Evolutionary conservation across 768 basidiomycete species (phyloP).

Genomic region (Ramaria sp.): DNA sequence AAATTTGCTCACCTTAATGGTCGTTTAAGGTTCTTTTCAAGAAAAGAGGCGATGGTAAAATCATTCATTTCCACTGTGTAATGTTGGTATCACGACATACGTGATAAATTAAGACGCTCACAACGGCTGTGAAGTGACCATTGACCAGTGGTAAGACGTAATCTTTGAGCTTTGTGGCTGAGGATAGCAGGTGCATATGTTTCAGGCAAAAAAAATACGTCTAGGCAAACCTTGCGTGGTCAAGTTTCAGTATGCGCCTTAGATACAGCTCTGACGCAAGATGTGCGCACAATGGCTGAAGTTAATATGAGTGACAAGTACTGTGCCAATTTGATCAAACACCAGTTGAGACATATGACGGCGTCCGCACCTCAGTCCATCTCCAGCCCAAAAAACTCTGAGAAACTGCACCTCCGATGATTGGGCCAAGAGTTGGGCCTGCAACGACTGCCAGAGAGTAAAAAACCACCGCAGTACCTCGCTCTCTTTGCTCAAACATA

Average conservation of each 20-base stretch:
- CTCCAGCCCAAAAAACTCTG: constrained; percentile 22
- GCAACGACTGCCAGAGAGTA: constrained; percentile 23
- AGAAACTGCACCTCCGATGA: constrained; percentile 20
- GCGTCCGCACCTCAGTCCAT: constrained; percentile 18
- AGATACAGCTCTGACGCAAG: not conserved
- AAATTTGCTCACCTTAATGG: constrained; percentile 20
- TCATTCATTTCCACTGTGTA: constrained; percentile 17
- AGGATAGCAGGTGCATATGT: constrained; percentile 23
- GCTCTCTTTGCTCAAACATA: constrained; percentile 14
- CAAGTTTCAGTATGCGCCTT: not conserved
- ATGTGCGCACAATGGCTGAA: constrained; percentile 15
- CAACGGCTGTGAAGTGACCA: constrained; percentile 20
- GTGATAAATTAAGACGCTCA: not conserved
- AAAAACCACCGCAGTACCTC: constrained; percentile 20
- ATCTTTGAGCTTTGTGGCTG: constrained; percentile 19
- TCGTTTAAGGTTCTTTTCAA: constrained; percentile 18
- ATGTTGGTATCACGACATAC: not conserved
- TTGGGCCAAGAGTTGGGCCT: constrained; percentile 21
- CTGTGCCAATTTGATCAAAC: not conserved
- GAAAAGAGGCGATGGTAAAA: constrained; percentile 18
- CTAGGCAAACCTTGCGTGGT: not conserved
- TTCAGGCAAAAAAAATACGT: constrained; percentile 20
- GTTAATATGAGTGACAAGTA: constrained; percentile 23
- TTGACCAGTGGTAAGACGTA: constrained; percentile 17
- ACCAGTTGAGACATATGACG: not conserved